Conservation (phyloP, 1,139 yeast genomes). For the Blastobotrys apis region DNA sequence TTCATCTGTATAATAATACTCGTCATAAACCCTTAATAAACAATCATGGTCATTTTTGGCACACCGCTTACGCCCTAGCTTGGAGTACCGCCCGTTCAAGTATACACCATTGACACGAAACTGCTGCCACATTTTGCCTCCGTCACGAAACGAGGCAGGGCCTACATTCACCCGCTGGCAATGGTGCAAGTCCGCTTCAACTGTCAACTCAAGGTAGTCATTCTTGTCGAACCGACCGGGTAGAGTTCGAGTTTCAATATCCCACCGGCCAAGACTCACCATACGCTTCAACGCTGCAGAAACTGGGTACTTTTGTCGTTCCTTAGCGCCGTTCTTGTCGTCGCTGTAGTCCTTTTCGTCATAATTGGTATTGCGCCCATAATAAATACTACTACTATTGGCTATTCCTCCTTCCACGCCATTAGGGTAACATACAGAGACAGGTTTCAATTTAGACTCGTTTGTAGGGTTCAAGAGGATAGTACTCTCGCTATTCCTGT, state of each 20-base stretch:
- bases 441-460: too few species aligned
- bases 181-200: not conserved
- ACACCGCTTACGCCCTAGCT: not conserved
- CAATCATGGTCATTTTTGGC: constrained; percentile 1
- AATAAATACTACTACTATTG: too few species aligned
- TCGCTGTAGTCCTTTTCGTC: too few species aligned
- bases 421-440: too few species aligned
- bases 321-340: too few species aligned
- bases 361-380: too few species aligned
- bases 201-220: not conserved
- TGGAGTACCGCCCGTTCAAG: constrained; percentile 1
- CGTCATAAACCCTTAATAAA: constrained; percentile 1
- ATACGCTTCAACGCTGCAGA: too few species aligned
- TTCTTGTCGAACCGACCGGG: not conserved
- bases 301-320: too few species aligned
- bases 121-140: not conserved
- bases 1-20: not conserved
- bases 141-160: too few species aligned
- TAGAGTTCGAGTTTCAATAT: too few species aligned
- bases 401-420: too few species aligned
- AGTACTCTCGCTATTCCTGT: not conserved
- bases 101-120: not conserved
- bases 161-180: constrained; percentile 4
- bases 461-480: not conserved
- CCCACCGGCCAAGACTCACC: too few species aligned